Conservation (phyloP, 805 yeast species). For the Metschnikowia arizonensis region DNA sequence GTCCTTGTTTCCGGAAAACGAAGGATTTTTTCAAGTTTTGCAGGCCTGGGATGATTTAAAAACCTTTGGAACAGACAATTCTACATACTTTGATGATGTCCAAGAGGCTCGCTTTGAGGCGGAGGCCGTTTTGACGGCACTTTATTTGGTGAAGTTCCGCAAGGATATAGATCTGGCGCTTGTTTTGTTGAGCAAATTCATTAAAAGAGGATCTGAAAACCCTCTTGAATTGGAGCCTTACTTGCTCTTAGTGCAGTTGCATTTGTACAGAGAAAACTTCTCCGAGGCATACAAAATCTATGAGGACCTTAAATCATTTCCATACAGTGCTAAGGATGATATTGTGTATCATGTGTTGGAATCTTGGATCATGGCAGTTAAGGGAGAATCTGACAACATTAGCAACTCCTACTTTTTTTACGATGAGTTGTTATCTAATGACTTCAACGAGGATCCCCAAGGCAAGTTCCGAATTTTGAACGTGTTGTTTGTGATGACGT, state of each 20-base stretch:
- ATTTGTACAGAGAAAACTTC: slow-evolving; percentile 36
- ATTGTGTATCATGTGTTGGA: slow-evolving; percentile 75
- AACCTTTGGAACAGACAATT: slow-evolving; percentile 41
- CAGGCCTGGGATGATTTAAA: slow-evolving; percentile 42
- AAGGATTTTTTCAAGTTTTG: slow-evolving; percentile 33
- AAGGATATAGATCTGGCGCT: slow-evolving; percentile 38
- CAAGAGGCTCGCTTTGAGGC: slow-evolving; percentile 32
- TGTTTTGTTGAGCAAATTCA: slow-evolving; percentile 26
- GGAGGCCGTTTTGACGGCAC: slow-evolving; percentile 39
- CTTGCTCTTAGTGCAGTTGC: slow-evolving; percentile 37
- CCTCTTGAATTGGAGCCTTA: slow-evolving; percentile 38
- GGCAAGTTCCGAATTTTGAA: slow-evolving; percentile 39
- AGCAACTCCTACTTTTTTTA: slow-evolving; percentile 52
- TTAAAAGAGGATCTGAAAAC: slow-evolving; percentile 16
- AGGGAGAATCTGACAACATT: slow-evolving; percentile 41
- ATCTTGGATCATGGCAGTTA: slow-evolving; percentile 51
- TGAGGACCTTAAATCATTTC: slow-evolving; percentile 29
- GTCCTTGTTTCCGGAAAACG: slow-evolving; percentile 31
- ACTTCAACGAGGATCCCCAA: slow-evolving; percentile 34
- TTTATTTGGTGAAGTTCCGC: slow-evolving; percentile 34
- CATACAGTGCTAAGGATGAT: slow-evolving; percentile 50
- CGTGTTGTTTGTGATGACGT: slow-evolving; percentile 68
- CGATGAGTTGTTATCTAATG: slow-evolving; percentile 70
- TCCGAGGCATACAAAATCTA: slow-evolving; percentile 32
- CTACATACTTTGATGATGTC: slow-evolving; percentile 41